Percentiles rank a stretch among this genome's conserved stretches.
These are phyloP conservation scores for Xylaria cubensis DNA, from an alignment of 495 filamentous ascomycete genomes.

Conservation along the genomic window DNA sequence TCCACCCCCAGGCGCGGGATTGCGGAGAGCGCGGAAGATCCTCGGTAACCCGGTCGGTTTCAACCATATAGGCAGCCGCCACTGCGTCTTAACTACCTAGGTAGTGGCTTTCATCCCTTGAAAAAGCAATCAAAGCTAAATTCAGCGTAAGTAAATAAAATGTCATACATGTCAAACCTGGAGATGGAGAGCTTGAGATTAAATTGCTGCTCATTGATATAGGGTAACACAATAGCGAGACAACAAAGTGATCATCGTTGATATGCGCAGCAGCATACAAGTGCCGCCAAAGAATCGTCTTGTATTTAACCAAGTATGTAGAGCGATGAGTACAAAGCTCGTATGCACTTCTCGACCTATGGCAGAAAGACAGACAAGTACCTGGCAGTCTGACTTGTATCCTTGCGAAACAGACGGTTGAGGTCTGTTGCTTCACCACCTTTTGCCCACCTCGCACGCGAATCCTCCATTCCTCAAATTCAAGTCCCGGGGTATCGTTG, in stretches of 20 bases:
- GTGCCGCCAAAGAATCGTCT: background rate
- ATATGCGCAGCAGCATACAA: slow-evolving; percentile 2
- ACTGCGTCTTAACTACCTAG: background rate
- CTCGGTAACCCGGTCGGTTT: slow-evolving; percentile 15
- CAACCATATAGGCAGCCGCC: background rate
- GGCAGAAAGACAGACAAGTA: background rate
- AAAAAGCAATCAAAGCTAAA: background rate
- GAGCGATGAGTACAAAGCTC: background rate
- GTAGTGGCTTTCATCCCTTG: background rate
- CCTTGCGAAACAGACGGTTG: slow-evolving; percentile 32
- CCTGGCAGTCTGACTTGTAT: slow-evolving; percentile 21
- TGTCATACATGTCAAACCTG: background rate
- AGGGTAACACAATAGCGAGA: background rate
- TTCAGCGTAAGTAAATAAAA: too few relatives aligned
- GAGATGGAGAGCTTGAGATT: background rate
- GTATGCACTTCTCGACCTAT: background rate
- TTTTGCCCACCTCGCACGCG: slow-evolving; percentile 6
- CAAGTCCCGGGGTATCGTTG: slow-evolving; percentile 31
- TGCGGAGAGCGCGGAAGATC: slow-evolving; percentile 14
- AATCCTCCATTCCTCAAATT: slow-evolving; percentile 19
- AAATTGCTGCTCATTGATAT: background rate
- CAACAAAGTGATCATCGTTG: background rate
- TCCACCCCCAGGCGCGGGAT: background rate
- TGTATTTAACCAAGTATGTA: slow-evolving; percentile 14
- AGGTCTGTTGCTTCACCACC: slow-evolving; percentile 22